These are phyloP conservation scores for Anacardium occidentale DNA, from an alignment of 345 rosid genomes.

Conservation along the genomic window DNA sequence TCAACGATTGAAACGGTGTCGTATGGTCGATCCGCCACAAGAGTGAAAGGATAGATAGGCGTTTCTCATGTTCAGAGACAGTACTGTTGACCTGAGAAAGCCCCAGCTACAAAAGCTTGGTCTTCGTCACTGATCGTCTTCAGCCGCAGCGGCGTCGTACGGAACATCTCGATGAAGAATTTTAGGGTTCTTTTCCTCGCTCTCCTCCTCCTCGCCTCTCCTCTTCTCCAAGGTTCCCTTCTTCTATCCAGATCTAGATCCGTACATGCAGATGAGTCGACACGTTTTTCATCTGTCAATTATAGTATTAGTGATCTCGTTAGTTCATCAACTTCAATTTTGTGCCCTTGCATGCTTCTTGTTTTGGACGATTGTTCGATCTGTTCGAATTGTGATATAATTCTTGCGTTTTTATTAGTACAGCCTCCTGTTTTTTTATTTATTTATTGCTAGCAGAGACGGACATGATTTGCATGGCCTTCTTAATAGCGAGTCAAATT, in stretches of 20 bases:
- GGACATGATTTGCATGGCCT: background rate
- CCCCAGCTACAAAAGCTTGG: background rate
- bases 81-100: background rate
- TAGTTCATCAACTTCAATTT: background rate
- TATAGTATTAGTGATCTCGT: background rate
- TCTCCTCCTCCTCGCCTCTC: conserved; percentile 66
- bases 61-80: background rate
- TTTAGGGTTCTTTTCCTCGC: conserved; percentile 65
- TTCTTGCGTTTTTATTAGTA: background rate
- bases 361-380: background rate
- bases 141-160: conserved; percentile 3
- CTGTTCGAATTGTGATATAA: background rate
- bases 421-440: background rate
- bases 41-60: background rate
- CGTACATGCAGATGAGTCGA: background rate
- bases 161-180: conserved; percentile 28
- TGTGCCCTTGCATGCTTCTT: background rate
- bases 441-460: background rate
- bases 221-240: conserved; percentile 66
- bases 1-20: background rate
- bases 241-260: conserved; percentile 53
- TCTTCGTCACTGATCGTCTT: background rate
- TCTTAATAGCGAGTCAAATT: background rate
- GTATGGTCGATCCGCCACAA: background rate
- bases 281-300: background rate